Evolutionary conservation across 2,329 filamentous ascomycete genomes (phyloP).

Genomic region (Talaromyces rugulosus): DNA sequence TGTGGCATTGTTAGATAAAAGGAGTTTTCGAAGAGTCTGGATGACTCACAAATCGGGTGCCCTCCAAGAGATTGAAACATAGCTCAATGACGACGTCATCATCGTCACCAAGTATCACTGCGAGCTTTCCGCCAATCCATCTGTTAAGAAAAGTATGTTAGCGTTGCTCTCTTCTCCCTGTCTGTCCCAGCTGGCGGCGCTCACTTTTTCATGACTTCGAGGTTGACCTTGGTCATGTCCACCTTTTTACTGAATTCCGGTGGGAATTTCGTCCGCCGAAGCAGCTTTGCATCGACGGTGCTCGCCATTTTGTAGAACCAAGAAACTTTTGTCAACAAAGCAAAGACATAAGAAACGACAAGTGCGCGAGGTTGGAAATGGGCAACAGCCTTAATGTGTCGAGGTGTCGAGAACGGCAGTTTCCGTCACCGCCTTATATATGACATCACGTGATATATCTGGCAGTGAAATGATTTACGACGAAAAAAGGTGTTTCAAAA

Average conservation of each 20-base stretch:
- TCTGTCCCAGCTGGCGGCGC: constrained; percentile 22
- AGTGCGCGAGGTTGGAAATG: background rate
- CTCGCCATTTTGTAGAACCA: constrained; percentile 60
- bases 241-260: constrained; percentile 92
- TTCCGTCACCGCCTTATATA: constrained; percentile 5
- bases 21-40: background rate
- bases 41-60: constrained; percentile 65
- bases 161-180: background rate
- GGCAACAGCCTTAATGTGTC: background rate
- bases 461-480: background rate
- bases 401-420: background rate
- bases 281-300: constrained; percentile 80
- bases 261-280: constrained; percentile 90
- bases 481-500: background rate
- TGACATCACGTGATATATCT: constrained; percentile 6
- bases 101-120: constrained; percentile 82
- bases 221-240: constrained; percentile 94
- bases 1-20: constrained; percentile 19
- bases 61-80: constrained; percentile 66
- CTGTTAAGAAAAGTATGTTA: constrained; percentile 43
- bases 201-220: constrained; percentile 96
- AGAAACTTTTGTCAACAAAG: background rate
- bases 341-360: background rate
- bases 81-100: constrained; percentile 96
- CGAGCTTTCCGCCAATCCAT: constrained; percentile 89